Evolutionary conservation across 768 basidiomycete genomes (phyloP), one percentile per base, ranked within the genome.

Genomic region (Kockovaella imperatae): DNA sequence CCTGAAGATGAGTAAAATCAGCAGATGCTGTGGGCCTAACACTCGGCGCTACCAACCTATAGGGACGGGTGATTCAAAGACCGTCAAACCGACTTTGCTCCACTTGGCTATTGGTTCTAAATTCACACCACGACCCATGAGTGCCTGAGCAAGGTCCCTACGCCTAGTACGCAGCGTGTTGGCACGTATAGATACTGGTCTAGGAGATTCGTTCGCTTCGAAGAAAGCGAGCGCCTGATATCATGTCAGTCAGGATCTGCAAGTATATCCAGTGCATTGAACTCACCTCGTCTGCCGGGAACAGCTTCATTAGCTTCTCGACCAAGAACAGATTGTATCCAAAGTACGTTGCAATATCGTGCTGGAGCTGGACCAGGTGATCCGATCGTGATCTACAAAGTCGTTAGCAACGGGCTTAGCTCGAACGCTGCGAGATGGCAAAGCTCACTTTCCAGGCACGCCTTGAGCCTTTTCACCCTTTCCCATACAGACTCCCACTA

Each of bases 51-150:
- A 53, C 65, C 42, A 60, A 80, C 87, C 93, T 53, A 99, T 87
- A 0, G 95, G 95, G 1, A 99, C 90, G 52, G 80, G 83, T 56
- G 86, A 87, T 74, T 96, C 93, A 68, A 97, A 97, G 3, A 99
- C 85, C 71, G 97, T 95, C n/a, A 99, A 77, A 14, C 95, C 95
- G 54, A 96, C 91, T 65, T 96, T 97, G 24, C 87, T 87, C 95
- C 95, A 97, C 74, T 97, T 97, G 25, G 93, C 95, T 57, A 99
- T 91, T 18, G 95, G 91, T 68, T 97, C 93, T 46, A 99, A 79
- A 65, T 87, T 95, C 53, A 97, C 95, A 28, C 95, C 95, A 40
- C 95, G 81, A 69, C 95, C 95, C 60, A 97, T 83, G 29, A 99
- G 77, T 0, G 83, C 78, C 72, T 97, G 93, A 1, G 88, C 93